Evolutionary conservation across 441 rosid genomes (phyloP).

Genomic region (Syzygium syzygioides): DNA sequence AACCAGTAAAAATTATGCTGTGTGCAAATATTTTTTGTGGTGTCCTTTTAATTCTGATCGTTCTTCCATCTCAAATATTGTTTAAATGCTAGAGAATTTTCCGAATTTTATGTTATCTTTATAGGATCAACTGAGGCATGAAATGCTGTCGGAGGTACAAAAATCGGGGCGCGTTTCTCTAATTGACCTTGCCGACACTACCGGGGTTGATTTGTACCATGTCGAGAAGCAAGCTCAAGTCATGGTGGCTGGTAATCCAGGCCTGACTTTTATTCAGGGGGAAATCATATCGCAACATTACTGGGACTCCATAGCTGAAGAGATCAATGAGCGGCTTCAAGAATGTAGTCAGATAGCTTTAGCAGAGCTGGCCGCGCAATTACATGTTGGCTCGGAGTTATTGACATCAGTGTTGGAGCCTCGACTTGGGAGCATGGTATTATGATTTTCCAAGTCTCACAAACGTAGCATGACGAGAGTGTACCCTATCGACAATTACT

Average conservation of each 20-base stretch:
- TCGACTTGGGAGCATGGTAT: slow-evolving; percentile 86
- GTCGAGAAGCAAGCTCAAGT: slow-evolving; percentile 89
- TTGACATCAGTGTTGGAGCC: slow-evolving; percentile 81
- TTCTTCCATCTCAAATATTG: neutral
- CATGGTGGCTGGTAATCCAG: slow-evolving; percentile 47
- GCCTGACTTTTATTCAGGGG: slow-evolving; percentile 69
- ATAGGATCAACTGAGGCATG: slow-evolving; percentile 83
- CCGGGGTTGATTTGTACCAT: slow-evolving; percentile 84
- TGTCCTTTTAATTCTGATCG: neutral
- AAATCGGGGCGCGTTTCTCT: slow-evolving; percentile 77
- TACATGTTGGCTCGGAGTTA: slow-evolving; percentile 83
- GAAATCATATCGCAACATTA: slow-evolving; percentile 83
- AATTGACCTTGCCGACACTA: slow-evolving; percentile 77
- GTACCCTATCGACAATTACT: slow-evolving; percentile 5
- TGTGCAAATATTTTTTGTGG: neutral
- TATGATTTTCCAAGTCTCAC: neutral
- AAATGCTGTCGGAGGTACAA: slow-evolving; percentile 51
- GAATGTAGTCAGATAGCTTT: slow-evolving; percentile 92
- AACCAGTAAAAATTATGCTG: neutral
- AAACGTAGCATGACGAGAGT: neutral
- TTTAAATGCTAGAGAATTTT: neutral
- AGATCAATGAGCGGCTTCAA: slow-evolving; percentile 90
- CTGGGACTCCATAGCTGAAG: slow-evolving; percentile 92
- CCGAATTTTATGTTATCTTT: neutral
- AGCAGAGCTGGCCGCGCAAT: slow-evolving; percentile 83